These are phyloP conservation scores for Geotrichum aggregatum DNA, from an alignment of 1,139 yeast species.

Conservation along the genomic window DNA sequence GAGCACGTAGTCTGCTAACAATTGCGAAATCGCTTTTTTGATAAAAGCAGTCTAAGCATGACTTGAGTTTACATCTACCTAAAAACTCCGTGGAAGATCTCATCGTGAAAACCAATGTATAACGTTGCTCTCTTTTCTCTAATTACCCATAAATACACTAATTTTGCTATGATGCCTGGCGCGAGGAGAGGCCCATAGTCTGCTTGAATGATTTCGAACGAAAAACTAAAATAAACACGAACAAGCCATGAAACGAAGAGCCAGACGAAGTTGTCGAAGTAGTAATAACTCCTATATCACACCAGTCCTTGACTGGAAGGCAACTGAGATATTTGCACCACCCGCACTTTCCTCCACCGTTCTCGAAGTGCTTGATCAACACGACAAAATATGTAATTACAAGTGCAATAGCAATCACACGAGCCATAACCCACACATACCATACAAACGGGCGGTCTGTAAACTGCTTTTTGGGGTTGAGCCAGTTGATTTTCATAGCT, in stretches of 20 bases:
- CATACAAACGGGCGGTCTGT: constrained; percentile 42
- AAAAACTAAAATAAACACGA: background rate
- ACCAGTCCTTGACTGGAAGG: constrained; percentile 70
- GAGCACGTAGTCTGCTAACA: too few species aligned
- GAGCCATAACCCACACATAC: constrained; percentile 51
- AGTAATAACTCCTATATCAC: constrained; percentile 58
- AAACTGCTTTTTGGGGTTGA: constrained; percentile 22
- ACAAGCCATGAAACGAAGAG: background rate
- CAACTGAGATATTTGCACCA: constrained; percentile 78
- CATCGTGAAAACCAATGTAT: too few species aligned
- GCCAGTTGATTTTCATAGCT: background rate
- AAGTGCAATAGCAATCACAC: constrained; percentile 47
- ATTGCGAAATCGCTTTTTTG: too few species aligned
- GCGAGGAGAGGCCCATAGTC: background rate
- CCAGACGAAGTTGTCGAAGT: constrained; percentile 33
- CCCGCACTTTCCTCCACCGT: constrained; percentile 48
- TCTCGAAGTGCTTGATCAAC: constrained; percentile 49
- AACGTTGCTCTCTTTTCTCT: too few species aligned
- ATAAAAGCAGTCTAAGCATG: too few species aligned
- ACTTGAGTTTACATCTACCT: too few species aligned
- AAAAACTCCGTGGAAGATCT: too few species aligned
- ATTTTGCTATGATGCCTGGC: too few species aligned
- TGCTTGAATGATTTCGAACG: background rate
- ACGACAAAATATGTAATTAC: constrained; percentile 51
- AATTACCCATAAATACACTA: too few species aligned